These are phyloP conservation scores for Zizania latifolia DNA, from an alignment of 176 grass and related monocot genomes.

Conservation along the genomic window DNA sequence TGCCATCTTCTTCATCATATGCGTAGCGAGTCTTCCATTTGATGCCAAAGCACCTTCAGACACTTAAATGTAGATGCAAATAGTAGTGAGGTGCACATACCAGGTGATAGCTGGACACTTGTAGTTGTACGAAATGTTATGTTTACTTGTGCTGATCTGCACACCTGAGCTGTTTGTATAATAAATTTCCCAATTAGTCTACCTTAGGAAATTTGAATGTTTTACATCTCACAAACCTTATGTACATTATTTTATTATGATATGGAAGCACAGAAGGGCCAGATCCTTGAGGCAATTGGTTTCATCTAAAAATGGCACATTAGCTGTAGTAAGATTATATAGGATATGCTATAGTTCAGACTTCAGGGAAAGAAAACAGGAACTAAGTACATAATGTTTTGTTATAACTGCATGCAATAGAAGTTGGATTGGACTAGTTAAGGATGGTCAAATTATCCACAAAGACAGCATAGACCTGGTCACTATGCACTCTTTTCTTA, in stretches of 20 bases:
- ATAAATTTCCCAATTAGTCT: slow-evolving; percentile 3
- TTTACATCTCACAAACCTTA: background rate
- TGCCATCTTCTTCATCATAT: background rate
- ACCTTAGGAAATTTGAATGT: background rate
- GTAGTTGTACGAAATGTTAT: slow-evolving; percentile 30
- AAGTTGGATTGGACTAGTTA: background rate
- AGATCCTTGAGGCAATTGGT: background rate
- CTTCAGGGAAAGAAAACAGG: background rate
- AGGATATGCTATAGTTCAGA: background rate
- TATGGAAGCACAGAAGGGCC: background rate
- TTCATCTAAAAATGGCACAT: background rate
- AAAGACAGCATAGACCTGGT: background rate
- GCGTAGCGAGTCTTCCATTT: background rate
- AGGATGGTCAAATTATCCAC: background rate
- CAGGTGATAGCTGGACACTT: slow-evolving; percentile 33
- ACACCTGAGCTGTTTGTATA: slow-evolving; percentile 13
- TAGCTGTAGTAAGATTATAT: background rate
- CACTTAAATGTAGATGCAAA: slow-evolving; percentile 34
- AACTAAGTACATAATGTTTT: background rate
- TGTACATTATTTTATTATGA: slow-evolving; percentile 4
- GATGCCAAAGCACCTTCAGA: slow-evolving; percentile 2
- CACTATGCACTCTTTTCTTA: background rate
- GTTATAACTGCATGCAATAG: background rate
- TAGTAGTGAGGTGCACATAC: slow-evolving; percentile 13
- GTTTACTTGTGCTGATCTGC: slow-evolving; percentile 22